Conservation (phyloP, 2,329 filamentous ascomycete genomes). For the Trichoderma brevicompactum region DNA sequence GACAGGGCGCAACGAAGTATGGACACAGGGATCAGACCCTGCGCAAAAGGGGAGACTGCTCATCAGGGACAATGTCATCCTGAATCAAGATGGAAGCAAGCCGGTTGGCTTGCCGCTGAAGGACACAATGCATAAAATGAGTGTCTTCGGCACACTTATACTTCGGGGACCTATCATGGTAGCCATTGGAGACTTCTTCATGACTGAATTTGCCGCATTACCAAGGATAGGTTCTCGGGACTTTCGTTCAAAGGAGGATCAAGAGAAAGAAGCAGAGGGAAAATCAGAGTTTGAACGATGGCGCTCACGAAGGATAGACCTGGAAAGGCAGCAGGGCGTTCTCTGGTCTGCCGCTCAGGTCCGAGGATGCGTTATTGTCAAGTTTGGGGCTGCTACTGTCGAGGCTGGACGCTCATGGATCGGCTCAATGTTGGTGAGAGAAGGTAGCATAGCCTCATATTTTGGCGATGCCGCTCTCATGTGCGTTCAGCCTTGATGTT, state of each 20-base stretch:
- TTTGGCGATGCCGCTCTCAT: constrained; percentile 84
- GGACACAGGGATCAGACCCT: constrained; percentile 48
- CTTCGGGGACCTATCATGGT: constrained; percentile 74
- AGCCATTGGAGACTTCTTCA: constrained; percentile 71
- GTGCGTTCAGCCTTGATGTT: constrained; percentile 61
- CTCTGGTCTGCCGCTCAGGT: constrained; percentile 84
- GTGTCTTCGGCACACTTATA: constrained; percentile 83
- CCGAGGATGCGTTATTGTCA: constrained; percentile 84
- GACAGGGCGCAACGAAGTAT: constrained; percentile 88
- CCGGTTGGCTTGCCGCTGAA: constrained; percentile 49
- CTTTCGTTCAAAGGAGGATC: constrained; percentile 64
- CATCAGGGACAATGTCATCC: constrained; percentile 81
- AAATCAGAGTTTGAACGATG: constrained; percentile 54
- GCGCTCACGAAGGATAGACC: constrained; percentile 58
- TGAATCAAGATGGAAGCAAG: constrained; percentile 61
- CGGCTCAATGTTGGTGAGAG: constrained; percentile 70
- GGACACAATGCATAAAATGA: constrained; percentile 73
- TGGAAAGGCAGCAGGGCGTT: constrained; percentile 64
- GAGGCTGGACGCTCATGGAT: constrained; percentile 84
- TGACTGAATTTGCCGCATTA: constrained; percentile 75
- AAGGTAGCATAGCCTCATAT: constrained; percentile 69
- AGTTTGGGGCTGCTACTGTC: constrained; percentile 82
- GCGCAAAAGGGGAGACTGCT: constrained; percentile 62
- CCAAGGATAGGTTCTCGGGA: constrained; percentile 83
- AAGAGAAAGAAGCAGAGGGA: constrained; percentile 43